Percentiles rank a stretch among this genome's conserved stretches.
phyloP scores from a whole-genome alignment of 2,329 filamentous ascomycete species.

The Beauveria australis region DNA sequence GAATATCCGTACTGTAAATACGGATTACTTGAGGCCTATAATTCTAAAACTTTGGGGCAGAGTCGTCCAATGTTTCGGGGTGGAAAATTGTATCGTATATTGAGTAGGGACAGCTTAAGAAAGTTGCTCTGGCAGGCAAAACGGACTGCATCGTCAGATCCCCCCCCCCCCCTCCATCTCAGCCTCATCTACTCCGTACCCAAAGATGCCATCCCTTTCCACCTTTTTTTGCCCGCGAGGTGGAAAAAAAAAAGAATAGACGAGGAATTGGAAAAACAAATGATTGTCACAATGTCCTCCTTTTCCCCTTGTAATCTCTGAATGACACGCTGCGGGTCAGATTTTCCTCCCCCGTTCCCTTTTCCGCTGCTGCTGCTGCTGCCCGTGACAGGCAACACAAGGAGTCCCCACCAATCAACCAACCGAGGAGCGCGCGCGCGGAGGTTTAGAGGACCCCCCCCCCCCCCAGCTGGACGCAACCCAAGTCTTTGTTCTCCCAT shows the following conservation, averaged over 20 bases:
- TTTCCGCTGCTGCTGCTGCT: background rate
- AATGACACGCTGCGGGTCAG: conserved; percentile 5
- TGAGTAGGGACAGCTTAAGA: too few relatives aligned
- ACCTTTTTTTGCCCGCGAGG: too few relatives aligned
- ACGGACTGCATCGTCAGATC: background rate
- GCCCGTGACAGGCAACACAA: background rate
- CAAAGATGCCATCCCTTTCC: background rate
- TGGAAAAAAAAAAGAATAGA: background rate
- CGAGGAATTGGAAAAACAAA: background rate
- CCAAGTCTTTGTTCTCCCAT: background rate
- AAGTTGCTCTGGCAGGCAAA: background rate
- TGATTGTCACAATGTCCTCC: background rate
- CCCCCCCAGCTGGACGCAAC: background rate
- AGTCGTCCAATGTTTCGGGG: too few relatives aligned
- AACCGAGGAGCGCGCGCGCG: background rate
- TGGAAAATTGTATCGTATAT: too few relatives aligned
- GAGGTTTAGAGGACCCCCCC: too few relatives aligned
- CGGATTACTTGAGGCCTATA: too few relatives aligned
- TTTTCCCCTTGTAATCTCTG: background rate
- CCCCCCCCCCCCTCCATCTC: too few relatives aligned
- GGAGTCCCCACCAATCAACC: conserved; percentile 1
- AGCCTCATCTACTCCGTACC: background rate
- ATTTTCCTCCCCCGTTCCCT: background rate
- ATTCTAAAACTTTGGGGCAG: too few relatives aligned
- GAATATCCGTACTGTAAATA: too few relatives aligned